Percentiles rank a stretch among this genome's conserved stretches.
These are phyloP conservation scores for Schizonepeta tenuifolia DNA, from an alignment of 257 asterid species.

Conservation along the genomic window DNA sequence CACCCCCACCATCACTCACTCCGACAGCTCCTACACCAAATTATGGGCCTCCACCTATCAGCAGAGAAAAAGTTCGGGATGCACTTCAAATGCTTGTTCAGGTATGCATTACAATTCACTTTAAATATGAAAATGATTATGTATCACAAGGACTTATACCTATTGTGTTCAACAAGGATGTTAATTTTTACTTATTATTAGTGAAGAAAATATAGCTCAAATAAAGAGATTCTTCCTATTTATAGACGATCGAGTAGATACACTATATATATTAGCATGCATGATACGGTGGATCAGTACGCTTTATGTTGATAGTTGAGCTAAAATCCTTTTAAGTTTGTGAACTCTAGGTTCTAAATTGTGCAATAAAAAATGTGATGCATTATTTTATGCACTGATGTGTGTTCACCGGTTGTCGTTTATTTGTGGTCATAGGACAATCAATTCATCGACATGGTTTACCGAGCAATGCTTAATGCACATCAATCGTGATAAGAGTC, in stretches of 20 bases:
- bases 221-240: not conserved
- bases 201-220: not conserved
- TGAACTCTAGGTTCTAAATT: too few relatives aligned
- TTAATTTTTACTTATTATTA: not conserved
- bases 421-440: slow-evolving; percentile 55
- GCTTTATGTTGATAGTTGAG: not conserved
- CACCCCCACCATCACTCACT: slow-evolving; percentile 94
- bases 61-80: slow-evolving; percentile 83
- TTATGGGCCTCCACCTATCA: slow-evolving; percentile 55
- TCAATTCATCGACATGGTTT: slow-evolving; percentile 85
- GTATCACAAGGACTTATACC: too few relatives aligned
- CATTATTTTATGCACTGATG: not conserved
- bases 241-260: not conserved
- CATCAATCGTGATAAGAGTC: slow-evolving; percentile 57
- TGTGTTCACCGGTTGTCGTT: not conserved
- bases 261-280: not conserved
- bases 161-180: not conserved
- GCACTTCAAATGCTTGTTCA: slow-evolving; percentile 84
- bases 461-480: slow-evolving; percentile 72
- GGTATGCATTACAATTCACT: slow-evolving; percentile 47
- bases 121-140: too few relatives aligned
- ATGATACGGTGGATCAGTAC: not conserved
- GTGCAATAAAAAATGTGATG: too few relatives aligned
- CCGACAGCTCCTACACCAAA: slow-evolving; percentile 61
- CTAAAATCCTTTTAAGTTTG: not conserved